Evolutionary conservation across 257 asterid genomes (phyloP).

Genomic region (Parsonsia alboflavescens): DNA sequence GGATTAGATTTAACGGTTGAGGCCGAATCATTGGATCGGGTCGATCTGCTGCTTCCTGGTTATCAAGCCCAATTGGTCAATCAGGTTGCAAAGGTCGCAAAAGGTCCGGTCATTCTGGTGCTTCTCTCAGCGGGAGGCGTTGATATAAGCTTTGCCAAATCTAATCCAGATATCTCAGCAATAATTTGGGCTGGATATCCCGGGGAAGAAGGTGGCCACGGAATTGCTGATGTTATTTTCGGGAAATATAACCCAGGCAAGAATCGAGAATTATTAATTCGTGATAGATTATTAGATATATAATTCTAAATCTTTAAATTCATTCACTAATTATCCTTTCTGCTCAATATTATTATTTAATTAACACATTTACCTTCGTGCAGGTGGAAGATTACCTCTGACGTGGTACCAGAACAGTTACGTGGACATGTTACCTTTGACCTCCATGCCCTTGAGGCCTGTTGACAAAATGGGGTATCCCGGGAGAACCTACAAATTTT

Average conservation of each 20-base stretch:
- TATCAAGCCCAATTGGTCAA: constrained; percentile 27
- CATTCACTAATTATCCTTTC: no score
- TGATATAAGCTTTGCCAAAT: constrained; percentile 36
- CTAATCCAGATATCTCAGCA: constrained; percentile 14
- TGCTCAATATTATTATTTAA: no score
- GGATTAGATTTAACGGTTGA: constrained; percentile 37
- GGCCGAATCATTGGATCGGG: constrained; percentile 37
- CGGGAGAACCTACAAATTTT: constrained; percentile 47
- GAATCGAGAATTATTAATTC: no score
- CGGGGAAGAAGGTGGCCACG: constrained; percentile 45
- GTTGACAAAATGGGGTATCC: constrained; percentile 29
- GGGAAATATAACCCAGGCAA: constrained; percentile 35
- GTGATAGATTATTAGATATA: no score
- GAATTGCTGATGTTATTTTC: constrained; percentile 42
- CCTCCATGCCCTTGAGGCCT: constrained; percentile 36
- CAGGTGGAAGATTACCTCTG: constrained; percentile 41
- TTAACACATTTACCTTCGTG: neutral
- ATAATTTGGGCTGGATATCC: constrained; percentile 62
- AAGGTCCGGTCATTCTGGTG: constrained; percentile 37
- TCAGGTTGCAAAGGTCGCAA: constrained; percentile 27
- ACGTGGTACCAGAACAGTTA: constrained; percentile 36
- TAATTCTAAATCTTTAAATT: no score
- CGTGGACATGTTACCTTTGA: constrained; percentile 27
- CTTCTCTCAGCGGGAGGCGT: constrained; percentile 43
- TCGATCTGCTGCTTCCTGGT: constrained; percentile 37